Conservation (phyloP, 2,329 filamentous ascomycete genomes). For the Fusarium nurragi region DNA sequence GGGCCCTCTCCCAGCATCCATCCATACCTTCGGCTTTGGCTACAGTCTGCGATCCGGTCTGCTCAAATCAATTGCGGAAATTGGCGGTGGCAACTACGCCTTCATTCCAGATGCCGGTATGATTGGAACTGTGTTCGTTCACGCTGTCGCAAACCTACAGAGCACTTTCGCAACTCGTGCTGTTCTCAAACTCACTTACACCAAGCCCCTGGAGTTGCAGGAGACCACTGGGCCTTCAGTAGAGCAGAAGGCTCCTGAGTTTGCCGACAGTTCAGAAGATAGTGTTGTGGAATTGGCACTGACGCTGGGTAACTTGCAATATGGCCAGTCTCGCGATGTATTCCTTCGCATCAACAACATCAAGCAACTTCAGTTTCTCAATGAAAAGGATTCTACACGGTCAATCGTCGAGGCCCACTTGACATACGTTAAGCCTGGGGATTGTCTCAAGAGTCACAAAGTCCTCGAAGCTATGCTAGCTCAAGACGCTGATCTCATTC, state of each 20-base stretch:
- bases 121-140: constrained; percentile 70
- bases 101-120: constrained; percentile 71
- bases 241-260: constrained; percentile 45
- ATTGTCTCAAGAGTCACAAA: not conserved
- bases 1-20: constrained; percentile 54
- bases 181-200: constrained; percentile 54
- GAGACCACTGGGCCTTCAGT: constrained; percentile 54
- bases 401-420: constrained; percentile 49
- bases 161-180: constrained; percentile 64
- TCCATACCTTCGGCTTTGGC: constrained; percentile 53
- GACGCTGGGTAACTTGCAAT: constrained; percentile 63
- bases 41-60: constrained; percentile 55
- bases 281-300: constrained; percentile 49
- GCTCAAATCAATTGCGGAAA: constrained; percentile 68
- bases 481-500: not conserved
- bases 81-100: constrained; percentile 65
- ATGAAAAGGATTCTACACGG: constrained; percentile 6
- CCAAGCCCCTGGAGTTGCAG: constrained; percentile 49
- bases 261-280: constrained; percentile 12
- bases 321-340: constrained; percentile 68
- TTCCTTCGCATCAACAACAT: constrained; percentile 53
- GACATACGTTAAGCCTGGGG: constrained; percentile 46
- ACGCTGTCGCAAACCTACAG: constrained; percentile 69
- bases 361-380: constrained; percentile 10
- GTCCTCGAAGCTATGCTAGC: not conserved